Evolutionary conservation across 352 stramenopile genomes (phyloP).

Genomic region (Phytophthora kernoviae): DNA sequence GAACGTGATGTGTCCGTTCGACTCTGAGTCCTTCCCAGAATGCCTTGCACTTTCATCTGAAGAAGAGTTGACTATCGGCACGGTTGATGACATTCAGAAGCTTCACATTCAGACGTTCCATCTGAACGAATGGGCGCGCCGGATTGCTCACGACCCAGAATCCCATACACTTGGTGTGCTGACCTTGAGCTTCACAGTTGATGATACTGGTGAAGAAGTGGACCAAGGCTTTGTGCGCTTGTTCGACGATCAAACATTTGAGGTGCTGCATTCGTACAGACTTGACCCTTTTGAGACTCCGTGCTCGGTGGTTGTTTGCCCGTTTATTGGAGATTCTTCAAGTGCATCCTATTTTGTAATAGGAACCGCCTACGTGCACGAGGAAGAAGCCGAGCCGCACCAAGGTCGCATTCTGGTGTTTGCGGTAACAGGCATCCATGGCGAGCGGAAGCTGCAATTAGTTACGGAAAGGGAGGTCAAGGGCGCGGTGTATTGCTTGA

Average conservation of each 20-base stretch:
- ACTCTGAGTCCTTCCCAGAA: constrained; percentile 92
- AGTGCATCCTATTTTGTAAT: constrained; percentile 85
- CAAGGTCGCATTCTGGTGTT: constrained; percentile 96
- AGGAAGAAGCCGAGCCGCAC: constrained; percentile 96
- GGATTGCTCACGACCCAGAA: constrained; percentile 87
- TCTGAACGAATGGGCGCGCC: constrained; percentile 92
- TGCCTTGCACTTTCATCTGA: constrained; percentile 97
- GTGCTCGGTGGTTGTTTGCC: constrained; percentile 82
- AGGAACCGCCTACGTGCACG: constrained; percentile 92
- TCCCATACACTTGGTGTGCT: constrained; percentile 86
- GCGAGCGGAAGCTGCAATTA: constrained; percentile 88
- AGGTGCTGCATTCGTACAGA: constrained; percentile 87
- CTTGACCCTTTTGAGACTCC: constrained; percentile 90
- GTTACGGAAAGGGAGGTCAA: constrained; percentile 94
- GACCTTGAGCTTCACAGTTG: constrained; percentile 81
- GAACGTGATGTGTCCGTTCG: constrained; percentile 93
- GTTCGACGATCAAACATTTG: constrained; percentile 97
- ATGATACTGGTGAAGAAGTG: constrained; percentile 85
- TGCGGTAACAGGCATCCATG: constrained; percentile 74
- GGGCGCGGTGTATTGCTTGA: constrained; percentile 95
- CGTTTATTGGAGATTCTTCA: constrained; percentile 79
- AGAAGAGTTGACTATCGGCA: constrained; percentile 95
- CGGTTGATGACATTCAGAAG: constrained; percentile 99
- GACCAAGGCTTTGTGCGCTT: constrained; percentile 93
- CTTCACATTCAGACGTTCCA: constrained; percentile 97